Percentiles rank a stretch among this genome's conserved stretches.
These are phyloP conservation scores for Calonectria multiphialidica DNA, from an alignment of 2,329 filamentous ascomycete species.

Conservation along the genomic window DNA sequence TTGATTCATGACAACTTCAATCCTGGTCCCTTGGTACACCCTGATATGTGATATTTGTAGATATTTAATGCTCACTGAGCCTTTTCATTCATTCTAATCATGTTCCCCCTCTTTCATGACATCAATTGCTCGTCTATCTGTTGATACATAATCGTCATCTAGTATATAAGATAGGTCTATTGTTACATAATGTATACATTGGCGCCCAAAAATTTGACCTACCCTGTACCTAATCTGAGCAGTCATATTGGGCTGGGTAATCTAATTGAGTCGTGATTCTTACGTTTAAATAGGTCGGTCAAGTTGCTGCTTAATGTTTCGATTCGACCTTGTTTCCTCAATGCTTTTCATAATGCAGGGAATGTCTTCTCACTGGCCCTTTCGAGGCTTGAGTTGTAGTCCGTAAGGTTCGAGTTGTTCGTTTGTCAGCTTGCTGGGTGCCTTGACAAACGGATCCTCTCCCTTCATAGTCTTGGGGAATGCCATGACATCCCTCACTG, in stretches of 20 bases:
- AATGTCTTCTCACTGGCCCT: not conserved
- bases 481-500: constrained; percentile 92
- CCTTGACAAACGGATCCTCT: constrained; percentile 85
- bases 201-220: not conserved
- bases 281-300: not conserved
- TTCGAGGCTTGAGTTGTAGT: constrained; percentile 44
- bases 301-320: not conserved
- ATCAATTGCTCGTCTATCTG: constrained; percentile 16
- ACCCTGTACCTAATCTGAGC: not conserved
- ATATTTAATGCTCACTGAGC: not conserved
- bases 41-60: not conserved
- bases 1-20: constrained; percentile 3
- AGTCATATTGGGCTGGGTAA: not conserved
- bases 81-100: not conserved
- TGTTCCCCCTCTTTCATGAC: not conserved
- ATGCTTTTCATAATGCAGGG: not conserved
- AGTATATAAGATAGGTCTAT: not conserved
- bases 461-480: constrained; percentile 96
- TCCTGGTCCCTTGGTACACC: not conserved
- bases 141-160: constrained; percentile 12
- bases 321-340: not conserved
- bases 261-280: constrained; percentile 18
- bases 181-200: constrained; percentile 30
- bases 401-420: constrained; percentile 65
- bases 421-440: constrained; percentile 76